These are phyloP conservation scores for Boletus barrowsii DNA, from an alignment of 768 basidiomycete genomes.

Conservation along the genomic window DNA sequence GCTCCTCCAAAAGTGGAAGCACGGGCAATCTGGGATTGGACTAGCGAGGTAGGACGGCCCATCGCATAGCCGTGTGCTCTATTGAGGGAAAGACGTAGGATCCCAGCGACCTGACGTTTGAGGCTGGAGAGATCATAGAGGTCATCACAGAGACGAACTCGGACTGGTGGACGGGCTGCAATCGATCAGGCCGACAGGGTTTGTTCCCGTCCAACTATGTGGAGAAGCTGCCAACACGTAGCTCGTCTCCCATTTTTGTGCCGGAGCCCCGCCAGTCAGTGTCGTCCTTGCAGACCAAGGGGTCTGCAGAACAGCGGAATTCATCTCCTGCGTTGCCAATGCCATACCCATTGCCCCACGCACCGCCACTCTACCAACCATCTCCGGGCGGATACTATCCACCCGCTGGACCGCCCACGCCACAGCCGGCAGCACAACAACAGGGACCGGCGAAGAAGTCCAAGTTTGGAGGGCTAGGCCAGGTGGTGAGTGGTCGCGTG, in stretches of 20 bases:
- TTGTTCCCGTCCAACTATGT: conserved; percentile 80
- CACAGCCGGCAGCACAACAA: conserved; percentile 34
- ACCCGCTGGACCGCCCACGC: conserved; percentile 25
- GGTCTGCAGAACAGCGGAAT: conserved; percentile 11
- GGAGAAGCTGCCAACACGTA: conserved; percentile 45
- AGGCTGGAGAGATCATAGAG: conserved; percentile 72
- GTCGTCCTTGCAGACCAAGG: conserved; percentile 5
- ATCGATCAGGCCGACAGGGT: conserved; percentile 57
- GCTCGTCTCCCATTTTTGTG: conserved; percentile 20
- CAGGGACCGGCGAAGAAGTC: conserved; percentile 32
- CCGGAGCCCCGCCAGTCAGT: conserved; percentile 21
- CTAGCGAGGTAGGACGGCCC: conserved; percentile 23
- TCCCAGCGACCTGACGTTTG: conserved; percentile 73
- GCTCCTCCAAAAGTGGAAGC: conserved; percentile 23
- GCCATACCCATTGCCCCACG: conserved; percentile 13
- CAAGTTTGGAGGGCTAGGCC: conserved; percentile 40
- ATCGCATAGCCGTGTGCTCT: neutral
- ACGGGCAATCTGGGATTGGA: conserved; percentile 30
- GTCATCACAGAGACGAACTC: conserved; percentile 78
- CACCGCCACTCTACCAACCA: conserved; percentile 11
- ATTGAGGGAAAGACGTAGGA: conserved; percentile 44
- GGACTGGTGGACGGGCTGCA: conserved; percentile 88
- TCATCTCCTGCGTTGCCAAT: conserved; percentile 19
- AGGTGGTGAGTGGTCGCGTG: conserved; percentile 28
- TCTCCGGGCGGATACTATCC: conserved; percentile 17